Base-by-base conservation (phyloP, 371 early-diverging fungal species). In the Batrachochytrium dendrobatidis region DNA sequence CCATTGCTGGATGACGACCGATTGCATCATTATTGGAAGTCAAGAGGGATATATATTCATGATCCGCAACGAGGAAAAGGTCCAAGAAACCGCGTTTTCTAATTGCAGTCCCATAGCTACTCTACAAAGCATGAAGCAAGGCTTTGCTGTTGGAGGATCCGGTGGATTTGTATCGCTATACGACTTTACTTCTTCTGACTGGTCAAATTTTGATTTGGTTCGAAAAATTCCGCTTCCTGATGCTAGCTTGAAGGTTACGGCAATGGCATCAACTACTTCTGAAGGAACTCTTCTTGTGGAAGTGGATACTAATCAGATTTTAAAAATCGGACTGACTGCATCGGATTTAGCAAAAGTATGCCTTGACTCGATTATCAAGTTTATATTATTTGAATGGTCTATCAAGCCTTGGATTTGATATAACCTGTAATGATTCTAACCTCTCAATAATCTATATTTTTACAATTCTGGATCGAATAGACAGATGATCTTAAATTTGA, bases 1-100 rank as follows among this genome's bases (percentile, higher is more conserved):
- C 52, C 76, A 76, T 49, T 55, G 61, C 44, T 77, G 75, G 76
- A 39, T 73, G 30, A 56, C 65, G 22, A 60, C 58, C 20, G 65
- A 66, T 12, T 31, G 56, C 30, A 24, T 74, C 22, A 58, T 67
- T 12, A 48, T 68, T 22, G 73, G 71, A 28, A 69, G 72, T 1
- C 29, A 52, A 20, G 51, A 62, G 32, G 67, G 71, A 20, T 18
- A 49, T 18, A 59, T 76, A 49, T 55, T 67, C 26, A 61, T 76
- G 49, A 15, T 64, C 2, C 44, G 45, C 26, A 58, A 39, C 29
- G 63, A 53, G 18, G 57, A 56, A 25, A 34, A 65, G 15, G 24
- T 55, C n/a, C 64, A 65, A 30, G 44, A 55, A 20, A 17, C 58
- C 0, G n/a, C 30, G 5, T 55, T 64, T 31, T 60, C 57, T 1